Evolutionary conservation across 2,329 filamentous ascomycete species (phyloP).

Genomic region (Ascosphaera aggregata): DNA sequence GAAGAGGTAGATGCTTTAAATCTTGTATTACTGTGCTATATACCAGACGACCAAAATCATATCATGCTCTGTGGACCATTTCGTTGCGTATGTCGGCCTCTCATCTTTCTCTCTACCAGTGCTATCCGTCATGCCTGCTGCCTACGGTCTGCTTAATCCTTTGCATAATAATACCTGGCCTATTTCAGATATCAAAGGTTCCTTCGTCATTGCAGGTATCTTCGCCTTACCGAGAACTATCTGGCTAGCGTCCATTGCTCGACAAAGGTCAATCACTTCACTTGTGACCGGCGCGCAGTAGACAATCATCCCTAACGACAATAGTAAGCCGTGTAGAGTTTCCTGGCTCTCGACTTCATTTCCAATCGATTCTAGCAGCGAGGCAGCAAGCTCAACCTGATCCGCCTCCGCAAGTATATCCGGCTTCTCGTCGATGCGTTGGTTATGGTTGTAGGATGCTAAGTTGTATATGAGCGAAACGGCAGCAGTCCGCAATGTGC

Average conservation of each 20-base stretch:
- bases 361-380: conserved; percentile 50
- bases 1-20: conserved; percentile 24
- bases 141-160: conserved; percentile 8
- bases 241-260: conserved; percentile 49
- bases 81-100: no score
- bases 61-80: no score
- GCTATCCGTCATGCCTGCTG: background rate
- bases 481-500: conserved; percentile 60
- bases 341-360: conserved; percentile 33
- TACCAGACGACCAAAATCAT: background rate
- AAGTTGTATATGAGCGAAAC: conserved; percentile 71
- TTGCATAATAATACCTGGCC: conserved; percentile 21
- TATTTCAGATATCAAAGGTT: conserved; percentile 32
- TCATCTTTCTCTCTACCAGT: no score
- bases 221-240: conserved; percentile 32
- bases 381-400: conserved; percentile 62
- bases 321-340: conserved; percentile 50
- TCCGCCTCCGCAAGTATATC: conserved; percentile 42
- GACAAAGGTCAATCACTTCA: conserved; percentile 57
- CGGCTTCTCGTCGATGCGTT: conserved; percentile 31
- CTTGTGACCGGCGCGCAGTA: conserved; percentile 48
- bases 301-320: conserved; percentile 51
- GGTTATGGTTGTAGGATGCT: conserved; percentile 42
- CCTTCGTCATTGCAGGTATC: conserved; percentile 30
- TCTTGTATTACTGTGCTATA: background rate